These are phyloP conservation scores for Lactuca saligna DNA, from an alignment of 129 eudicot genomes.

Conservation along the genomic window DNA sequence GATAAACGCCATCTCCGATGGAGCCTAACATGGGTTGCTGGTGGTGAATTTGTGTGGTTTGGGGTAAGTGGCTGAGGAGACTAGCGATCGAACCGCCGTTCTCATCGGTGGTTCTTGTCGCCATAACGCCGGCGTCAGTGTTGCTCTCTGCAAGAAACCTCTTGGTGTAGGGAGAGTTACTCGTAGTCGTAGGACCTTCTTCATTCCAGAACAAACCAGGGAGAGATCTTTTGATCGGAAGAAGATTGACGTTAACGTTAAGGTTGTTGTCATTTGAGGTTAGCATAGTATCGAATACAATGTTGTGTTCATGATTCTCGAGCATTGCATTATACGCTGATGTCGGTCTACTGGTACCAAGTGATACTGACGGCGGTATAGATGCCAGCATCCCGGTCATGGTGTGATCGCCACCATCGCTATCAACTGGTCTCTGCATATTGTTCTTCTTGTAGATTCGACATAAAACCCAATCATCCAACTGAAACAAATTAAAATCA, in stretches of 20 bases:
- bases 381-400: conserved; percentile 50
- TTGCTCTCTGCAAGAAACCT: conserved; percentile 42
- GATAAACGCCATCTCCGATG: conserved; percentile 58
- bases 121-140: conserved; percentile 23
- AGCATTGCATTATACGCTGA: conserved; percentile 44
- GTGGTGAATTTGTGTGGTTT: conserved; percentile 39
- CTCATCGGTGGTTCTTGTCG: conserved; percentile 26
- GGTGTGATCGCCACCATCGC: conserved; percentile 45
- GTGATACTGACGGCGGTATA: conserved; percentile 42
- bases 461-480: conserved; percentile 96
- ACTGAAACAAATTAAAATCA: conserved; percentile 33
- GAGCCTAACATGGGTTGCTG: conserved; percentile 61
- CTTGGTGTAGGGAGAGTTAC: conserved; percentile 42
- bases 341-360: conserved; percentile 25
- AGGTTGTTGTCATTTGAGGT: conserved; percentile 11
- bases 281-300: conserved; percentile 43
- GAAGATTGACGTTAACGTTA: conserved; percentile 26
- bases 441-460: conserved; percentile 90
- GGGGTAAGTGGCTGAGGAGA: conserved; percentile 54
- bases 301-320: conserved; percentile 37
- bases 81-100: conserved; percentile 38
- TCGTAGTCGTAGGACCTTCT: conserved; percentile 17
- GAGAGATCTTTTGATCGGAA: conserved; percentile 45
- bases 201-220: conserved; percentile 61
- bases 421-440: conserved; percentile 62